Evolutionary conservation across 208 protist genomes (phyloP).

Genomic region (Acanthamoeba triangularis): DNA sequence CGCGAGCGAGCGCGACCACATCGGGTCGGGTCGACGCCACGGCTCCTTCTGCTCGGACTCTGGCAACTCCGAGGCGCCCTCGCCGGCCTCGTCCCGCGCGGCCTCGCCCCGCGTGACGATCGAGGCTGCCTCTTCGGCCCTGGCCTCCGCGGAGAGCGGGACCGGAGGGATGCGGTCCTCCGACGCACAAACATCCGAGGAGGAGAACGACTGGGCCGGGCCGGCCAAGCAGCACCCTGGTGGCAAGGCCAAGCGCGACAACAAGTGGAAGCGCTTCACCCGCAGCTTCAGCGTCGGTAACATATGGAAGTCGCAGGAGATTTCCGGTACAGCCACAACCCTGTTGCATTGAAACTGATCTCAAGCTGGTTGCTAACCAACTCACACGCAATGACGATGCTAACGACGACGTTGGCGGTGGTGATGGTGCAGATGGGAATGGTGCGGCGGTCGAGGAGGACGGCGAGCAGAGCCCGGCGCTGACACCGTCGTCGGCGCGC

Average conservation of each 20-base stretch:
- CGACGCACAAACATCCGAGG: not conserved
- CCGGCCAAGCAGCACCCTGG: not conserved
- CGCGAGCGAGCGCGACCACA: not conserved
- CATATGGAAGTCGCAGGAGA: conserved; percentile 47
- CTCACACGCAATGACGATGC: too few relatives aligned
- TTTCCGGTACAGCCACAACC: not conserved
- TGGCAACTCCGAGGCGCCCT: not conserved
- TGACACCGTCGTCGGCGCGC: conserved; percentile 44
- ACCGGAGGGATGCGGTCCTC: not conserved
- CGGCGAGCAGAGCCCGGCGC: not conserved
- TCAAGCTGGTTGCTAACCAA: too few relatives aligned
- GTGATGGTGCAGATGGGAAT: too few relatives aligned
- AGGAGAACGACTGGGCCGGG: not conserved
- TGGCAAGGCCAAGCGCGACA: not conserved
- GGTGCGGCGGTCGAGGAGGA: not conserved
- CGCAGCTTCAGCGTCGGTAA: conserved; percentile 34
- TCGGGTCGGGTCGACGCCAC: not conserved
- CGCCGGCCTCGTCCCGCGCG: not conserved
- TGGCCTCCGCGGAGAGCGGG: not conserved
- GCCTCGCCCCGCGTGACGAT: not conserved
- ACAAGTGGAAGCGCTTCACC: conserved; percentile 39
- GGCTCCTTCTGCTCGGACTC: not conserved
- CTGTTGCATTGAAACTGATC: too few relatives aligned
- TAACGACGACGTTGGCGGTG: too few relatives aligned
- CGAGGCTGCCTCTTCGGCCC: not conserved